Conservation (phyloP, 1,284 basidiomycete species). For the Moesziomyces sp. region DNA sequence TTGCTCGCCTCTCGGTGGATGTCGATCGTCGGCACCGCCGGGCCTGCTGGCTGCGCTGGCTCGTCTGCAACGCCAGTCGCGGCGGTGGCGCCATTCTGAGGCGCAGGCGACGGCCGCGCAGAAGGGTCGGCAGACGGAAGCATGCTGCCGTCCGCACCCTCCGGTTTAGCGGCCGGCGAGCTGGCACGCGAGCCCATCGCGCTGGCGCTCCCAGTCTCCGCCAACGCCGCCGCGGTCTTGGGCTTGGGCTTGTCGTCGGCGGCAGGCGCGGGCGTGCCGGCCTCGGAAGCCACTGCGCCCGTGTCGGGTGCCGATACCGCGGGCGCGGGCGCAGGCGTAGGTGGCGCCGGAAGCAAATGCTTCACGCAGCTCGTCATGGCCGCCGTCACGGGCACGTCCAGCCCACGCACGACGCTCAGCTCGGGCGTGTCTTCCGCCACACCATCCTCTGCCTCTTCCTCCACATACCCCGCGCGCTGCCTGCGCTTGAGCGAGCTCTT, state of each 20-base stretch:
- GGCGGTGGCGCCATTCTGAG: conserved; percentile 4
- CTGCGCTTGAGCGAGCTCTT: conserved; percentile 70
- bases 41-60: background rate
- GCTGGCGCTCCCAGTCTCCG: conserved; percentile 5
- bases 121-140: conserved; percentile 31
- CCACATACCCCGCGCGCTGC: conserved; percentile 9
- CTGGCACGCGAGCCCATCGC: conserved; percentile 26
- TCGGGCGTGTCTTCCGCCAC: conserved; percentile 45
- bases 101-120: conserved; percentile 37
- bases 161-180: conserved; percentile 15
- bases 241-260: conserved; percentile 9
- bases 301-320: conserved; percentile 22
- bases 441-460: conserved; percentile 53
- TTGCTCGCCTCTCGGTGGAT: conserved; percentile 86
- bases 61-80: background rate
- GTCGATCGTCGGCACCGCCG: conserved; percentile 72
- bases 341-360: conserved; percentile 46
- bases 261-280: conserved; percentile 37
- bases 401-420: conserved; percentile 16
- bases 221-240: background rate
- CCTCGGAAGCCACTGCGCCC: conserved; percentile 19
- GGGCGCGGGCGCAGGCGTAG: conserved; percentile 14
- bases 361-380: conserved; percentile 58
- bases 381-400: conserved; percentile 51
- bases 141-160: conserved; percentile 16